phyloP scores from a whole-genome alignment of 1,139 yeast species.

The Kurtzmaniella quercitrusa region DNA sequence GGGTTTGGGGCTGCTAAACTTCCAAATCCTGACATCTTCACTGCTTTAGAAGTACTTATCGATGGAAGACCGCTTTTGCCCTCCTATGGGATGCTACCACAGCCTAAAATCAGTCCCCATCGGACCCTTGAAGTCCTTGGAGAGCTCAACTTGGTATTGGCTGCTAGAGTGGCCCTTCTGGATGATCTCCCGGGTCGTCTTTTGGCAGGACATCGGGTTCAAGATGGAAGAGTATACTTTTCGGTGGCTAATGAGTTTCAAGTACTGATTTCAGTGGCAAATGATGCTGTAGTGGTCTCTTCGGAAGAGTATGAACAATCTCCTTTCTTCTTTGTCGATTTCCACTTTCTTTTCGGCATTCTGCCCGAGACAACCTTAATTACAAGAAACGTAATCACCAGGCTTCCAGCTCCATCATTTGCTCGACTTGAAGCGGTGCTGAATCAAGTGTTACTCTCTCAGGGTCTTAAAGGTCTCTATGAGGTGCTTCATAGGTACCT shows the following conservation, averaged over 20 bases:
- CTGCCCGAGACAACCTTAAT: slow-evolving; percentile 32
- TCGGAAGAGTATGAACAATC: slow-evolving; percentile 34
- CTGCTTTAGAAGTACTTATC: slow-evolving; percentile 80
- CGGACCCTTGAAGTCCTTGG: slow-evolving; percentile 59
- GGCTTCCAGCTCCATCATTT: slow-evolving; percentile 32
- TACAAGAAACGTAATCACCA: slow-evolving; percentile 26
- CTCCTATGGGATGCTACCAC: slow-evolving; percentile 54
- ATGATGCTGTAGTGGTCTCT: slow-evolving; percentile 15
- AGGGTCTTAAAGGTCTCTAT: slow-evolving; percentile 58
- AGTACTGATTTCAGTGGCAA: slow-evolving; percentile 64
- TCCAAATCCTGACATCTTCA: slow-evolving; percentile 83
- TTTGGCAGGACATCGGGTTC: slow-evolving; percentile 51
- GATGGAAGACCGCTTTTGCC: slow-evolving; percentile 77
- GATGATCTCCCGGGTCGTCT: slow-evolving; percentile 58
- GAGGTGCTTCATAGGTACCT: slow-evolving; percentile 68
- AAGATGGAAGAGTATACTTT: slow-evolving; percentile 75
- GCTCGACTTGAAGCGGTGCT: slow-evolving; percentile 50
- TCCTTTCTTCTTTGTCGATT: slow-evolving; percentile 75
- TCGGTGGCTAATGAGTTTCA: slow-evolving; percentile 62
- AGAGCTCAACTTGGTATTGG: slow-evolving; percentile 68
- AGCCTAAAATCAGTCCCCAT: slow-evolving; percentile 48
- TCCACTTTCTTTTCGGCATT: slow-evolving; percentile 56
- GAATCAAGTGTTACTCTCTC: slow-evolving; percentile 51
- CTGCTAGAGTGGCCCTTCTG: slow-evolving; percentile 70
- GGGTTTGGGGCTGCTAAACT: slow-evolving; percentile 78